Percentiles rank a stretch among this genome's conserved stretches.
phyloP scores from a whole-genome alignment of 345 rosid genomes.

The Dipteronia sinensis region DNA sequence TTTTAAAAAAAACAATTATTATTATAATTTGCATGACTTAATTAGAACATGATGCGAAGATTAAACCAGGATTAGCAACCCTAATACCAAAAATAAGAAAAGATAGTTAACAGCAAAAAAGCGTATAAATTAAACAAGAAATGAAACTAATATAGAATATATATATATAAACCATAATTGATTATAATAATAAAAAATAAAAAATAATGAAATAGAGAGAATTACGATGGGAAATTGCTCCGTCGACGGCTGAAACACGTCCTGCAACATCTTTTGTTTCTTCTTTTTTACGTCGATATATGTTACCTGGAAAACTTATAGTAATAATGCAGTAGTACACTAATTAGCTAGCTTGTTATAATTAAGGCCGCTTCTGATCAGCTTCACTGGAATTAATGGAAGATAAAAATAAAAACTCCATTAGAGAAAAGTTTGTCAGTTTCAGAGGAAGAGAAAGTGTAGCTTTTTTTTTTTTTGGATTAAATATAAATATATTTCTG shows the following conservation, averaged over 20 bases:
- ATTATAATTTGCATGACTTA: neutral
- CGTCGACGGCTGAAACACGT: constrained; percentile 35
- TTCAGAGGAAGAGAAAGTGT: constrained; percentile 3
- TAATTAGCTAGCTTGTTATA: neutral
- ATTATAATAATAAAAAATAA: neutral
- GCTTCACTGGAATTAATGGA: constrained; percentile 3
- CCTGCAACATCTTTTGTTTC: constrained; percentile 42
- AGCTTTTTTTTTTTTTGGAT: too few species aligned
- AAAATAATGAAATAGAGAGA: neutral
- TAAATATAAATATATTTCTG: too few species aligned
- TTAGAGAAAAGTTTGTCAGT: neutral
- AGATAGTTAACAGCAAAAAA: too few species aligned
- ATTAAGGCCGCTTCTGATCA: neutral
- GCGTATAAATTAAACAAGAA: neutral
- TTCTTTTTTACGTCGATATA: neutral
- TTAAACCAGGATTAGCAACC: neutral
- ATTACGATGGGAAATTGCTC: constrained; percentile 44
- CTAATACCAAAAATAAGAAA: too few species aligned
- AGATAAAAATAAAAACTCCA: constrained; percentile 5
- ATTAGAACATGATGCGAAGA: neutral
- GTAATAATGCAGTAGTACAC: neutral
- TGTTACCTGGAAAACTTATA: neutral
- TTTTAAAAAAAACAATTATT: neutral
- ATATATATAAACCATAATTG: neutral
- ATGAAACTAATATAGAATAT: neutral